Percentiles rank a stretch among this genome's conserved stretches.
Evolutionary conservation across 441 rosid species (phyloP).

Genomic region (Macaranga tanarius): DNA sequence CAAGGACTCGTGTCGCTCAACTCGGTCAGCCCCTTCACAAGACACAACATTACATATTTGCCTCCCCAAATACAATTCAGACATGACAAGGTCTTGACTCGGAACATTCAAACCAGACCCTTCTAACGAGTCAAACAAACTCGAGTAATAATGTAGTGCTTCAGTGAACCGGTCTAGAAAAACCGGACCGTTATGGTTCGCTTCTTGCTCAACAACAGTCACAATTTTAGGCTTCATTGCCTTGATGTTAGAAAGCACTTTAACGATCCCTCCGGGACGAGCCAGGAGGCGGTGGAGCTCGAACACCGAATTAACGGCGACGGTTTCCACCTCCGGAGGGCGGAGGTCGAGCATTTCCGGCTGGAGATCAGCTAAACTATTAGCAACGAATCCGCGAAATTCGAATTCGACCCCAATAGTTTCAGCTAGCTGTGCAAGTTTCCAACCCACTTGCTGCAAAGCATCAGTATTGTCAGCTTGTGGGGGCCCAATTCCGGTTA

Average conservation of each 20-base stretch:
- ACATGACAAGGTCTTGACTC: slow-evolving; percentile 50
- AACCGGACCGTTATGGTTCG: slow-evolving; percentile 78
- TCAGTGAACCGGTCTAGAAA: slow-evolving; percentile 85
- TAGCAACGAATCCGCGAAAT: slow-evolving; percentile 77
- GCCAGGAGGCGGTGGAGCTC: slow-evolving; percentile 77
- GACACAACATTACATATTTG: slow-evolving; percentile 79
- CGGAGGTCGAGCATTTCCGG: slow-evolving; percentile 76
- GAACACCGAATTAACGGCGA: slow-evolving; percentile 84
- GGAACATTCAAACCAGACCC: slow-evolving; percentile 47
- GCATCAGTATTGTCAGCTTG: slow-evolving; percentile 56
- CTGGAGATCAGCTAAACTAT: slow-evolving; percentile 77
- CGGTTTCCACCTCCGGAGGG: slow-evolving; percentile 56
- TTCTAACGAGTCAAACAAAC: slow-evolving; percentile 82
- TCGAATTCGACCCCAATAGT: slow-evolving; percentile 72
- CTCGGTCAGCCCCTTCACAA: slow-evolving; percentile 68
- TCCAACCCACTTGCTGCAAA: slow-evolving; percentile 79
- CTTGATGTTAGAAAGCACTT: slow-evolving; percentile 58
- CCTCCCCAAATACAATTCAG: slow-evolving; percentile 71
- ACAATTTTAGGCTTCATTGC: slow-evolving; percentile 76
- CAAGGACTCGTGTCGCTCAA: slow-evolving; percentile 74
- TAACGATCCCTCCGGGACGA: slow-evolving; percentile 64
- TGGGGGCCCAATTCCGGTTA: slow-evolving; percentile 84
- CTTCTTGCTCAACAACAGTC: slow-evolving; percentile 85
- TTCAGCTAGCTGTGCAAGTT: slow-evolving; percentile 74
- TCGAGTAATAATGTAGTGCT: slow-evolving; percentile 73